Conservation (phyloP, 768 basidiomycete genomes). For the Lentinus brumalis region DNA sequence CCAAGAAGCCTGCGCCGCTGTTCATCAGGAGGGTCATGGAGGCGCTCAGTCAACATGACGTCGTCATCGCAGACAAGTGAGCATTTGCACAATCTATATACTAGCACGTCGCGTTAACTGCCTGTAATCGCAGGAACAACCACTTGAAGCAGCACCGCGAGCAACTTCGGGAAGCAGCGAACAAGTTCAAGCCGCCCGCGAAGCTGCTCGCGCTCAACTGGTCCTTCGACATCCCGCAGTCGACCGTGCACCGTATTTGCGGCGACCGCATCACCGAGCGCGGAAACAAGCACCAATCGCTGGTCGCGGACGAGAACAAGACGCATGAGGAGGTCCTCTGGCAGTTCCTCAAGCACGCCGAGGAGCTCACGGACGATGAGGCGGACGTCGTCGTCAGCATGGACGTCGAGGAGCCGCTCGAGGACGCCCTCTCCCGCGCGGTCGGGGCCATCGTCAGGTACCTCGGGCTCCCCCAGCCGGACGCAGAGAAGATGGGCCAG, state of each 20-base stretch:
- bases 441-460: conserved; percentile 58
- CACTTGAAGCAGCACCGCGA: conserved; percentile 81
- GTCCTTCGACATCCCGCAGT: conserved; percentile 56
- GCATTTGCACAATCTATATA: conserved; percentile 24
- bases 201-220: conserved; percentile 85
- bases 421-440: conserved; percentile 57
- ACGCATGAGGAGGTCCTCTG: conserved; percentile 81
- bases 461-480: conserved; percentile 56
- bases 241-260: conserved; percentile 74
- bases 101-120: neutral
- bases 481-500: conserved; percentile 54
- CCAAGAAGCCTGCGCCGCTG: conserved; percentile 67
- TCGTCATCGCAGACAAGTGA: conserved; percentile 94
- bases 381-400: conserved; percentile 74
- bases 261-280: conserved; percentile 71
- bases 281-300: conserved; percentile 84
- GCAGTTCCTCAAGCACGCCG: conserved; percentile 68
- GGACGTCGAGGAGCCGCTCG: conserved; percentile 55
- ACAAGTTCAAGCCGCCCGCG: conserved; percentile 50
- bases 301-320: conserved; percentile 60
- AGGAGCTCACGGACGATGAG: conserved; percentile 62
- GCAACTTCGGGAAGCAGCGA: conserved; percentile 59
- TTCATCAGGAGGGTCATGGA: conserved; percentile 75
- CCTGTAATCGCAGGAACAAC: conserved; percentile 66
- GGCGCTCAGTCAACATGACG: conserved; percentile 61